Evolutionary conservation across 2,329 filamentous ascomycete species (phyloP), one percentile per base, ranked within the genome.

Genomic region (Pestalotiopsis sp.): DNA sequence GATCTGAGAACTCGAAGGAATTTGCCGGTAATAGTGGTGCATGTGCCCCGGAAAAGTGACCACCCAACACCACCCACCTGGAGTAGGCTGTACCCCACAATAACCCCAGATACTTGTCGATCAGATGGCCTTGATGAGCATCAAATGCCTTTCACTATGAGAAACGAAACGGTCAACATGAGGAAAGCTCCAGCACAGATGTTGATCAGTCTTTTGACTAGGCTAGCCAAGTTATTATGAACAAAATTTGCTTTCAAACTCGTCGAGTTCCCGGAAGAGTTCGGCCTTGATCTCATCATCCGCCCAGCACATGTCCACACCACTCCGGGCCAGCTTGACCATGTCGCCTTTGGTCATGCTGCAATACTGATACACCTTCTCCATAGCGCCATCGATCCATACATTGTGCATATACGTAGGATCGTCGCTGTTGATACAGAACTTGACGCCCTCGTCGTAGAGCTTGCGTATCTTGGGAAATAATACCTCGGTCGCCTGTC

Each of bases 391-490:
- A 68, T 81, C 75, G 30, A 86, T 75, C 83, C 83, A 86, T 44
- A 82, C 81, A 67, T 85, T 78, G 67, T 85, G 81, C 76, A 85
- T 82, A 65, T 84, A 83, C 3, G 82, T 81, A 13, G 83, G 83
- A 69, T 85, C 83, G 70, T 85, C 83, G 65, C 81, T 83, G 66
- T 82, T 82, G 68, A 85, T 81, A 63, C 80, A 81, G 61, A 85
- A 77, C 58, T 80, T 80, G n/a, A 85, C 78, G 0, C 82, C 83
- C 5, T 75, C 77, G 40, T 84, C 80, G 67, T 80, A 77, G 24
- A 85, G 76, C 56, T 72, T 78, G 20, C 79, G 76, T 56, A 86
- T 80, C 58, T 82, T 83, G 1, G 81, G 75, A 64, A 85, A 84
- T 3, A 82, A 70, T 30, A 81, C 77, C 1, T 81, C 79, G 1